Evolutionary conservation across 2,329 filamentous ascomycete species (phyloP).

Genomic region (Pestalotiopsis sp.): DNA sequence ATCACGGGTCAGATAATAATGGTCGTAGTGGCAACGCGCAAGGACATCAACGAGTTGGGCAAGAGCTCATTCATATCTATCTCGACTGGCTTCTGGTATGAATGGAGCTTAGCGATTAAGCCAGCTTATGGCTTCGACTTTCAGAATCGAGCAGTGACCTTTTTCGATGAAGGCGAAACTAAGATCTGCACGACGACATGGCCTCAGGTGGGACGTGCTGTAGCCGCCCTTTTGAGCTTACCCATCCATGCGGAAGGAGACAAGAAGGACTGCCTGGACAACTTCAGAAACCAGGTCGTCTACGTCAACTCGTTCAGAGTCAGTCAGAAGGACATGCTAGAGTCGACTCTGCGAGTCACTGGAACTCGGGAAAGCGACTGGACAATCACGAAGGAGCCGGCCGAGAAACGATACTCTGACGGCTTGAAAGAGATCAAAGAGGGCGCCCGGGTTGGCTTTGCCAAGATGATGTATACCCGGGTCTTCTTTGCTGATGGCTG

Average conservation of each 20-base stretch:
- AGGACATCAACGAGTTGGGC: conserved; percentile 42
- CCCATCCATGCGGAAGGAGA: conserved; percentile 37
- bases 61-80: conserved; percentile 46
- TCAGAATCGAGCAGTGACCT: conserved; percentile 37
- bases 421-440: conserved; percentile 46
- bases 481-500: conserved; percentile 51
- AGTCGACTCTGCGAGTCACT: conserved; percentile 59
- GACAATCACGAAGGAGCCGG: conserved; percentile 53
- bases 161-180: conserved; percentile 60
- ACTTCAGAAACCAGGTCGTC: conserved; percentile 50
- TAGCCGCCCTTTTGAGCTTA: conserved; percentile 53
- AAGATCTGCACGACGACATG: conserved; percentile 49
- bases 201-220: conserved; percentile 45
- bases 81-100: conserved; percentile 55
- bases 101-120: conserved; percentile 48
- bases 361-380: conserved; percentile 62
- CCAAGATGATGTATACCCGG: conserved; percentile 55
- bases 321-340: conserved; percentile 67
- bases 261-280: conserved; percentile 38
- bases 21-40: conserved; percentile 22
- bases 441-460: conserved; percentile 47
- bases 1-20: neutral
- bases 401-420: conserved; percentile 48
- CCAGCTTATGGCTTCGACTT: conserved; percentile 52
- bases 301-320: conserved; percentile 59